Base-by-base conservation (phyloP, 331 rosid species). In the Quercus phellos region DNA sequence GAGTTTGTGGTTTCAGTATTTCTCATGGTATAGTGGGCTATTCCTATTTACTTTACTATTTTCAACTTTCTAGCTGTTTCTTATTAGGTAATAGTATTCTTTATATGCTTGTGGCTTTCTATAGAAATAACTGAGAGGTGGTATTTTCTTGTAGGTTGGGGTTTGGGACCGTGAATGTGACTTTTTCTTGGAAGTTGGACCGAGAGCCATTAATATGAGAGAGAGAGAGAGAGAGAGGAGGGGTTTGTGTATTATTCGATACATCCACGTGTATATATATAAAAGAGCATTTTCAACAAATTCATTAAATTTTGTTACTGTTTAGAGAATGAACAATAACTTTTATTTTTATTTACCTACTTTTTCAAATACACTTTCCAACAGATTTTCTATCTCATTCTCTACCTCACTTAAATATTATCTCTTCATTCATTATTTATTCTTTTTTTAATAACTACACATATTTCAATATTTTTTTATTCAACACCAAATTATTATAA, bases 1-100 rank as follows among this genome's bases (percentile, higher is more conserved):
- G 53, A 46, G 5, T 46, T 70, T 35, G 42, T 35, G 43, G 2
- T 6, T 35, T 35, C 43, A 6, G 43, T 53, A 58, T 60, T 53
- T 66, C 3, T 13, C 17, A 46, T 46, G 53, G 53, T 46, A 46
- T 68, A 69, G 17, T 34, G 35, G 21, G 27, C 14, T 56, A 30
- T 77, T 59, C 24, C 55, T 68, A 69, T 51, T 71, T 27, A 19
- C 70, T 51, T 71, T 27, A 19, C 70, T 7, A 32, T 74, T 73
- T 79, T 19, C 74, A 81, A 59, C 83, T 10, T 75, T 73, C 51
- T 69, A 51, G 70, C 74, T 77, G 89, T 58, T 79, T 73, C 43
- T 10, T 55, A 77, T 58, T 78, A 51, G 75, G 59, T 70, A 26
- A 75, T 27, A 75, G 73, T 55, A 55, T 61, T 78, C 74, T 70